These are phyloP conservation scores for Solanum corneliomulleri DNA, from an alignment of 257 asterid genomes.

Conservation along the genomic window DNA sequence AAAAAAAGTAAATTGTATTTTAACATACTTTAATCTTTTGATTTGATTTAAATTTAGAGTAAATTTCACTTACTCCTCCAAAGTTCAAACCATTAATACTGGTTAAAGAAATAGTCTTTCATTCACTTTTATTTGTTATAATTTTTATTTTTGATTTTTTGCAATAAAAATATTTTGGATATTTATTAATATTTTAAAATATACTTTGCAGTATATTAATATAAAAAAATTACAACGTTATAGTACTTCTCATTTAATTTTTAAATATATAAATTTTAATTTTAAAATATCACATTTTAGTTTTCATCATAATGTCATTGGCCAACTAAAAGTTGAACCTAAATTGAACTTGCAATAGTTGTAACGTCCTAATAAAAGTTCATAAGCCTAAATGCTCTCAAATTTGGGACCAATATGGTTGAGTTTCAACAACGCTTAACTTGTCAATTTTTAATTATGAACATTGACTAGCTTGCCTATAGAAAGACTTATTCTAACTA, in stretches of 20 bases:
- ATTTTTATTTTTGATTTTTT: too few relatives aligned
- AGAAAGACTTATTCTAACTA: background rate
- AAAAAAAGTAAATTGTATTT: background rate
- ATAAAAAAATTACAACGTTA: too few relatives aligned
- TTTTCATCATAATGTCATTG: too few relatives aligned
- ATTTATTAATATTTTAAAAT: too few relatives aligned
- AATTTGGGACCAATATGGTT: background rate
- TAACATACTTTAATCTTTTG: background rate
- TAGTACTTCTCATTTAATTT: too few relatives aligned
- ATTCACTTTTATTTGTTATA: too few relatives aligned
- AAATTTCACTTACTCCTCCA: background rate
- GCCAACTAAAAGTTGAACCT: background rate
- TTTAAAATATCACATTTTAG: too few relatives aligned
- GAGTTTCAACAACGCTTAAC: background rate
- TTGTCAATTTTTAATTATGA: background rate
- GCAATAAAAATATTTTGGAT: rapidly evolving
- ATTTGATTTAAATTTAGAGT: background rate
- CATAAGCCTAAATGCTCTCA: background rate
- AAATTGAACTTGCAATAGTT: background rate
- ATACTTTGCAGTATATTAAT: too few relatives aligned
- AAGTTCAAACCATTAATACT: background rate
- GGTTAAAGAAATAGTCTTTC: too few relatives aligned
- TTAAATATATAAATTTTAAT: too few relatives aligned
- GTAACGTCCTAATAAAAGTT: background rate
- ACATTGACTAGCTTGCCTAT: background rate